These are phyloP conservation scores for Tolypocladium capitatum DNA, from an alignment of 2,329 filamentous ascomycete genomes.

Conservation along the genomic window DNA sequence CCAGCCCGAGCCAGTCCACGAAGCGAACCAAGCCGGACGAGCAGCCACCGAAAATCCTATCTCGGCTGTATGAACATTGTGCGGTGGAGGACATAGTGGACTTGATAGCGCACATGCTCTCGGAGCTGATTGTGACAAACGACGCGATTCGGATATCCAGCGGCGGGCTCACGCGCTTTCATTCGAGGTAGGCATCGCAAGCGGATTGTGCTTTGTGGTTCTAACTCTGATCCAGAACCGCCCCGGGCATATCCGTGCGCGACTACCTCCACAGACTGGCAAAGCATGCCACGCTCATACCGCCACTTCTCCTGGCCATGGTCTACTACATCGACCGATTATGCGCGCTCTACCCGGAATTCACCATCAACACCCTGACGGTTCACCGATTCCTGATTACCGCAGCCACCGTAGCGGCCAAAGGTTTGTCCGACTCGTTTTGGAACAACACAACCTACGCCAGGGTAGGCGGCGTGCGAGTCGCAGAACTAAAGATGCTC, in stretches of 20 bases:
- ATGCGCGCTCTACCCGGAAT: slow-evolving; percentile 82
- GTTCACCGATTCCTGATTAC: slow-evolving; percentile 97
- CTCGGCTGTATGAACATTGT: slow-evolving; percentile 68
- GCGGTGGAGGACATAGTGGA: slow-evolving; percentile 76
- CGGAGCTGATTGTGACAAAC: slow-evolving; percentile 88
- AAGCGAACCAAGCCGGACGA: slow-evolving; percentile 42
- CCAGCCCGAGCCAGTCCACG: slow-evolving; percentile 3
- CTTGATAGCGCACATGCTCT: slow-evolving; percentile 87
- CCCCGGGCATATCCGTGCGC: slow-evolving; percentile 84
- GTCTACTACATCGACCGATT: slow-evolving; percentile 97
- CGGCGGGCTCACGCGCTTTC: slow-evolving; percentile 82
- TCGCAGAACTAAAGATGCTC: slow-evolving; percentile 77
- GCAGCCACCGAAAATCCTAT: slow-evolving; percentile 44
- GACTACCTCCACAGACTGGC: slow-evolving; percentile 91
- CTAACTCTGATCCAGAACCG: slow-evolving; percentile 19
- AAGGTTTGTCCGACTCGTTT: slow-evolving; percentile 91
- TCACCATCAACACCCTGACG: slow-evolving; percentile 91
- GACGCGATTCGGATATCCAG: slow-evolving; percentile 65
- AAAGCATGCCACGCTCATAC: slow-evolving; percentile 83
- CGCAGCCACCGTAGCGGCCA: slow-evolving; percentile 87
- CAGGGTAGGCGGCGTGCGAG: slow-evolving; percentile 79
- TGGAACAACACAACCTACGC: slow-evolving; percentile 98
- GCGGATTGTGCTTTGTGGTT: not conserved
- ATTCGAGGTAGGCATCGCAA: slow-evolving; percentile 55
- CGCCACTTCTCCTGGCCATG: slow-evolving; percentile 92